phyloP scores from a whole-genome alignment of 768 basidiomycete genomes.

The Tricholoma furcatifolium region DNA sequence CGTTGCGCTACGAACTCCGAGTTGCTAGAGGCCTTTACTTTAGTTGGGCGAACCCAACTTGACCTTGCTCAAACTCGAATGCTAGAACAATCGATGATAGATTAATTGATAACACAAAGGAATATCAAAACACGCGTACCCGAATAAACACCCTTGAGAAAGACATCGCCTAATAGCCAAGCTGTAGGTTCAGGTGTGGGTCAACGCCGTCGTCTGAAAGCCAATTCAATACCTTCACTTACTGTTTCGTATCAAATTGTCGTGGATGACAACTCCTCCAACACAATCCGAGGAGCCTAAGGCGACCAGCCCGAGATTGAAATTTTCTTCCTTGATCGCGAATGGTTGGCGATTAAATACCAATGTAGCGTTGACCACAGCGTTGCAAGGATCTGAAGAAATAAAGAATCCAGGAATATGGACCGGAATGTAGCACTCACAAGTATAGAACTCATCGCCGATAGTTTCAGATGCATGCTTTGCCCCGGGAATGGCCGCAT shows the following conservation, averaged over 20 bases:
- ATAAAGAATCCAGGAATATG: not conserved
- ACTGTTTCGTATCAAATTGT: not conserved
- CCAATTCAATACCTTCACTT: not conserved
- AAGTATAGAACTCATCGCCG: not conserved
- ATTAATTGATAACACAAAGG: not conserved
- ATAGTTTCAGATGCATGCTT: not conserved
- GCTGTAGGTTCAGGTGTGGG: not conserved
- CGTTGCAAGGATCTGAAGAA: not conserved
- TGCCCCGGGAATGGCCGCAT: not conserved
- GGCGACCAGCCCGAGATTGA: not conserved
- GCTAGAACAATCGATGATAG: not conserved
- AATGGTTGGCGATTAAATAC: not conserved
- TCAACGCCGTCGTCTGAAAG: not conserved
- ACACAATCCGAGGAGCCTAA: not conserved
- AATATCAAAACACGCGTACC: not conserved
- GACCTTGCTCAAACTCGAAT: not conserved
- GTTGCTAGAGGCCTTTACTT: too few relatives aligned
- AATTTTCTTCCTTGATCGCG: not conserved
- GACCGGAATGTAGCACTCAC: not conserved
- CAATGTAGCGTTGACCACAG: not conserved
- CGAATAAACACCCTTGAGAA: not conserved
- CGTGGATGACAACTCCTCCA: not conserved
- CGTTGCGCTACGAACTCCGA: too few relatives aligned
- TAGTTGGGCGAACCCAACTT: slow-evolving; percentile 1
- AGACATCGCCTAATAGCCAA: not conserved